Percentiles rank a stretch among this genome's conserved stretches.
Evolutionary conservation across 345 rosid genomes (phyloP).

Genomic region (Linum lewisii): DNA sequence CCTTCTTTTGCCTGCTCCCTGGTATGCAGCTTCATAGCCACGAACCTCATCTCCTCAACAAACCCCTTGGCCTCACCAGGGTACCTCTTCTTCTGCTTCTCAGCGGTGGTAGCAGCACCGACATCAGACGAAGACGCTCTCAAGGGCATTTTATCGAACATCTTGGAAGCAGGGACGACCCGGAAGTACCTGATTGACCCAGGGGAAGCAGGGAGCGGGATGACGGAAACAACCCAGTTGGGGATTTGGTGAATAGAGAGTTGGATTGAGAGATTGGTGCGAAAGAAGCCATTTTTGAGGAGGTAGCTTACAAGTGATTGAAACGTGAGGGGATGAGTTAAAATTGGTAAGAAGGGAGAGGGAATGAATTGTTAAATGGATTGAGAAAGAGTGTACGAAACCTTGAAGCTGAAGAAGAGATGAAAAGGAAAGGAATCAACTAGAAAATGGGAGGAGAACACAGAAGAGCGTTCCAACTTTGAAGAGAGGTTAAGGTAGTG

Average conservation of each 20-base stretch:
- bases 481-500: slow-evolving; percentile 3
- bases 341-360: not conserved
- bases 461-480: not conserved
- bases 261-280: slow-evolving; percentile 39
- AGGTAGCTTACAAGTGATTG: not conserved
- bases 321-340: not conserved
- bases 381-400: slow-evolving; percentile 22
- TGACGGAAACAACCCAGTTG: slow-evolving; percentile 9
- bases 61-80: slow-evolving; percentile 91
- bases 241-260: slow-evolving; percentile 33
- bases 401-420: not conserved
- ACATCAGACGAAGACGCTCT: slow-evolving; percentile 14
- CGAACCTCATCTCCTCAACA: slow-evolving; percentile 99
- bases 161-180: slow-evolving; percentile 1
- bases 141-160: slow-evolving; percentile 29
- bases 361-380: not conserved
- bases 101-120: slow-evolving; percentile 52
- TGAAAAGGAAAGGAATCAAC: not conserved
- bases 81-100: slow-evolving; percentile 62
- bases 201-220: slow-evolving; percentile 10
- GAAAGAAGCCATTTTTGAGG: slow-evolving; percentile 47
- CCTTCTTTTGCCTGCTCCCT: slow-evolving; percentile 87
- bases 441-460: slow-evolving; percentile 1
- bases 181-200: slow-evolving; percentile 15
- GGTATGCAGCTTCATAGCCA: slow-evolving; percentile 87